phyloP scores from a whole-genome alignment of 2,329 filamentous ascomycete genomes.

The Cercospora brassicicola region DNA sequence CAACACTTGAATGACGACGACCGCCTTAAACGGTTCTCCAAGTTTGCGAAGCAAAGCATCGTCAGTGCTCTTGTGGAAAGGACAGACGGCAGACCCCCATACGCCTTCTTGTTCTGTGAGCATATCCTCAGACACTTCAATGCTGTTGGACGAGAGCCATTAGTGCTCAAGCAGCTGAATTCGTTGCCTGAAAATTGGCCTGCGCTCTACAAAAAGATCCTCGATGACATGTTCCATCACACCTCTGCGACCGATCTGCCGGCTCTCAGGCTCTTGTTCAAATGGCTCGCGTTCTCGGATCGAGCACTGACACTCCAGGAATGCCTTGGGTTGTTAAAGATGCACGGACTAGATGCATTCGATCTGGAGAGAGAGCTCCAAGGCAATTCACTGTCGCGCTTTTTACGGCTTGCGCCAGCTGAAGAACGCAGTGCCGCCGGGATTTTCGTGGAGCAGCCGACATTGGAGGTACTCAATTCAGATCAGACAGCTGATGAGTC shows the following conservation, averaged over 20 bases:
- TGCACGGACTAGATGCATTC: not conserved
- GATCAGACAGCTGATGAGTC: not conserved
- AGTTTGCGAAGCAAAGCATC: slow-evolving; percentile 10
- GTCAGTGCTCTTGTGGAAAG: slow-evolving; percentile 2
- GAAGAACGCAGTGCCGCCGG: slow-evolving; percentile 5
- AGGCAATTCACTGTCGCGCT: slow-evolving; percentile 5
- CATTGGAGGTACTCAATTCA: not conserved
- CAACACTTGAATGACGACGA: slow-evolving; percentile 10
- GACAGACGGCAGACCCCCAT: not conserved
- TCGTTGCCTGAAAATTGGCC: slow-evolving; percentile 4
- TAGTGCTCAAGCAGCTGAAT: slow-evolving; percentile 6
- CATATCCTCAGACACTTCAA: slow-evolving; percentile 11
- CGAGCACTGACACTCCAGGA: slow-evolving; percentile 8
- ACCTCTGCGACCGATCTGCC: not conserved
- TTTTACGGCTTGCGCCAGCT: slow-evolving; percentile 6
- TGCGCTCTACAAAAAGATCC: slow-evolving; percentile 7
- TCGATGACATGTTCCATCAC: slow-evolving; percentile 2
- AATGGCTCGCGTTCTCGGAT: slow-evolving; percentile 7
- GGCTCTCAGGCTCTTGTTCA: slow-evolving; percentile 5
- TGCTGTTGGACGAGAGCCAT: not conserved
- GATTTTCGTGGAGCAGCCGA: not conserved
- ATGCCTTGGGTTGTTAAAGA: slow-evolving; percentile 1
- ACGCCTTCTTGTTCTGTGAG: slow-evolving; percentile 1
- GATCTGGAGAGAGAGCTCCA: slow-evolving; percentile 14
- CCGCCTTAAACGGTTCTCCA: slow-evolving; percentile 6